Percentiles rank a stretch among this genome's conserved stretches.
phyloP scores from a whole-genome alignment of 129 eudicot genomes.

The Heracleum sosnowskyi region DNA sequence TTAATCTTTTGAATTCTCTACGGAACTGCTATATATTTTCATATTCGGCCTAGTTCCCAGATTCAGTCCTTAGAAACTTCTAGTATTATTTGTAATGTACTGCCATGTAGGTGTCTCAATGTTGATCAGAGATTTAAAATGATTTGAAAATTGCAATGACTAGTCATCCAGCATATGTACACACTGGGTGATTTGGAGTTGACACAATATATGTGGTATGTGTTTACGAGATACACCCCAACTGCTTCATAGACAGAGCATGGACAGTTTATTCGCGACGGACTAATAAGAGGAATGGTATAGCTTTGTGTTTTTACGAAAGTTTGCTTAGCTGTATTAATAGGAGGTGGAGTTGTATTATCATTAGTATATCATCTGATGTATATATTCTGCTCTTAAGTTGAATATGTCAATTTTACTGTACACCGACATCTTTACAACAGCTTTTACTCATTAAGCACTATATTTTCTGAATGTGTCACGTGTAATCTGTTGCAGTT shows the following conservation, averaged over 20 bases:
- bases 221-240: background rate
- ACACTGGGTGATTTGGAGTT: background rate
- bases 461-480: background rate
- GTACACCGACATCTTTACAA: background rate
- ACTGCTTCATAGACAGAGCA: background rate
- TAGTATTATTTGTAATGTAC: background rate
- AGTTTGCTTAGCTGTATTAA: background rate
- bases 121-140: background rate
- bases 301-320: background rate
- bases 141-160: background rate
- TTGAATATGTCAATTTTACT: background rate
- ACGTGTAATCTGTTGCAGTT: conserved; percentile 34
- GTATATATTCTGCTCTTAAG: background rate
- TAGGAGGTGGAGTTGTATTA: background rate
- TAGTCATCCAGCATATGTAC: background rate
- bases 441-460: background rate
- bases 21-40: background rate
- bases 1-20: background rate
- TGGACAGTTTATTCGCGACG: background rate
- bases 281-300: background rate
- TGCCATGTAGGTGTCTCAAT: background rate
- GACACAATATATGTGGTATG: background rate
- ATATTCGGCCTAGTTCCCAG: background rate
- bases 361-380: background rate
- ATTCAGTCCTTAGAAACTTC: background rate